Conservation (phyloP, 2,329 filamentous ascomycete species). For the Colletotrichum lindemuthianum region DNA sequence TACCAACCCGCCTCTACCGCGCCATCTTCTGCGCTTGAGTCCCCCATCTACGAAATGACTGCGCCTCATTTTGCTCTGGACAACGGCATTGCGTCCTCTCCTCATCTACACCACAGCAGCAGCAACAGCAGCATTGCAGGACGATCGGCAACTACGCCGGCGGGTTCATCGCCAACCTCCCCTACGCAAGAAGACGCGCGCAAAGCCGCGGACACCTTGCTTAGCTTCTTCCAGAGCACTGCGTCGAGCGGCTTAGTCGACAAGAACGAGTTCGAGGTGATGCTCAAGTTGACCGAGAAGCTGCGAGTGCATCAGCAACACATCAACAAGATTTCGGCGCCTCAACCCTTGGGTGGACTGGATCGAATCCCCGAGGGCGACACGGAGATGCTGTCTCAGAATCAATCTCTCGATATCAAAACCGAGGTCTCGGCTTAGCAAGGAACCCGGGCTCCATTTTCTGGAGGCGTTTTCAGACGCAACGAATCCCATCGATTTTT, state of each 20-base stretch:
- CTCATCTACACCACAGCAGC: constrained; percentile 60
- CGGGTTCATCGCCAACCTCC: constrained; percentile 69
- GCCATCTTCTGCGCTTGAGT: constrained; percentile 63
- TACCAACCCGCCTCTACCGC: constrained; percentile 58
- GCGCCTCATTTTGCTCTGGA: constrained; percentile 56
- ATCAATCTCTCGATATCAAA: constrained; percentile 41
- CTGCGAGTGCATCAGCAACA: constrained; percentile 73
- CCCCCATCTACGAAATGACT: constrained; percentile 58
- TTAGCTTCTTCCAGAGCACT: constrained; percentile 82
- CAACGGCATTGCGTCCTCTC: constrained; percentile 49
- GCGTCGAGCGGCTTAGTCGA: constrained; percentile 74
- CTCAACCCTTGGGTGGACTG: constrained; percentile 56
- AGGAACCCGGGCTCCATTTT: not conserved
- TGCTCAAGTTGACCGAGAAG: constrained; percentile 88
- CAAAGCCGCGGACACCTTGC: constrained; percentile 81
- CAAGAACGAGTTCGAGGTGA: constrained; percentile 78
- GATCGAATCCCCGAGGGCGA: constrained; percentile 69
- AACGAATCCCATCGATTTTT: not conserved
- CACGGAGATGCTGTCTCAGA: constrained; percentile 53
- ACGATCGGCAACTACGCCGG: constrained; percentile 49
- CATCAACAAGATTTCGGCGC: constrained; percentile 41
- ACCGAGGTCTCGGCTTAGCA: constrained; percentile 39
- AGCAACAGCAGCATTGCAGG: constrained; percentile 58
- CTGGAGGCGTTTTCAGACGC: not conserved
- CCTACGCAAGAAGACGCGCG: constrained; percentile 88